Base-by-base conservation (phyloP, 257 asterid species). In the Przewalskia tangutica region DNA sequence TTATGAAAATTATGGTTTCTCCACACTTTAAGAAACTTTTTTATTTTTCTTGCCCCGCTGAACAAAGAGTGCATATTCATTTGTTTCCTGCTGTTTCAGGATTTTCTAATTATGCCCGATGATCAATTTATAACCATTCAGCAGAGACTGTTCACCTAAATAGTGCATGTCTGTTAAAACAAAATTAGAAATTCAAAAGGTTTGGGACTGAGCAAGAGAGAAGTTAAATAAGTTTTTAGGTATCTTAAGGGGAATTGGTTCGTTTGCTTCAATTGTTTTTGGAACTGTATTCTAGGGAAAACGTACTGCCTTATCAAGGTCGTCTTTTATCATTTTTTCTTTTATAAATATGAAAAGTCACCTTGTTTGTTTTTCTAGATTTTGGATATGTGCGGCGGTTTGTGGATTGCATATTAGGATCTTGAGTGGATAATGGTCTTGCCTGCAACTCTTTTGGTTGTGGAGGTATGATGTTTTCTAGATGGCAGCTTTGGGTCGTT, bases 401-500 rank as follows among this genome's bases (percentile, higher is more conserved):
- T 92, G 95, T 94, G 95, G 93, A 90, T 89, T 91, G 89, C 91
- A 88, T 91, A 63, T 92, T 92, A 89, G 92, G 95, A 89, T 88
- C 95, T 84, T 91, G 91, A 84, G 88, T 91, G 92, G 90, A 88
- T 87, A 71, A 86, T 85, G 92, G 82, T 58, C 71, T 90, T 90
- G 97, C 92, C 92, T 89, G 81, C 95, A 81, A 85, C 87, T 91
- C 88, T 88, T 86, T 89, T 93, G 90, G 90, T 89, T 89, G 89
- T 88, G 90, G 97, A 92, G 97, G 96, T 91, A 91, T 81, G 97
- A 83, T 90, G 92, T 88, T 91, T 78, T 89, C 85, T 86, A 85
- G 91, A 90, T 88, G 93, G 90, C 85, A 88, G 84, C 90, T 93
- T 91, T 89, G 88, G 90, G 89, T 89, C 93, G 90, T 90, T 89